Evolutionary conservation across 176 grass and related monocot genomes (phyloP).

Genomic region (Carex scoparia): DNA sequence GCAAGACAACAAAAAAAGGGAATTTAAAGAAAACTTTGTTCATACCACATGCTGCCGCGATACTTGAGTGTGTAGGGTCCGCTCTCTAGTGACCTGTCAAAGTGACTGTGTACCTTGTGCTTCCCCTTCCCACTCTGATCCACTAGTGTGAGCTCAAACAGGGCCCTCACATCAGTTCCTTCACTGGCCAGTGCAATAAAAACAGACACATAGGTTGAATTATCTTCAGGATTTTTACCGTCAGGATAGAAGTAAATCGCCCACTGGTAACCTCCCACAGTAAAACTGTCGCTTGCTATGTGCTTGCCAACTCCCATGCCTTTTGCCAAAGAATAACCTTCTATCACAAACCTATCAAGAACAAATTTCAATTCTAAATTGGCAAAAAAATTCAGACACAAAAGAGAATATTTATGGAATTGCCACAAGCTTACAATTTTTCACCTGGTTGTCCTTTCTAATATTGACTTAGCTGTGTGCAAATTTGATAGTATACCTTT

Average conservation of each 20-base stretch:
- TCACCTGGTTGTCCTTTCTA: background rate
- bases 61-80: slow-evolving; percentile 88
- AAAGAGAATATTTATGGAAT: background rate
- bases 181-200: slow-evolving; percentile 86
- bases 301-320: slow-evolving; percentile 94
- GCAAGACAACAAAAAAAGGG: background rate
- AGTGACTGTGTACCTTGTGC: slow-evolving; percentile 90
- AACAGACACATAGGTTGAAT: slow-evolving; percentile 81
- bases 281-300: slow-evolving; percentile 92
- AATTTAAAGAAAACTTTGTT: background rate
- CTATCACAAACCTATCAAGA: slow-evolving; percentile 52
- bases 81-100: slow-evolving; percentile 72
- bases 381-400: background rate
- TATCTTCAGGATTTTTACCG: slow-evolving; percentile 94
- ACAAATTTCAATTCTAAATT: slow-evolving; percentile 5
- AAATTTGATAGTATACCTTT: background rate
- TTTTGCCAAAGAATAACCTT: slow-evolving; percentile 92
- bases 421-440: background rate
- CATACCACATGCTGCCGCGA: slow-evolving; percentile 95
- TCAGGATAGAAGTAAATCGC: slow-evolving; percentile 96
- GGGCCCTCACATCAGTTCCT: slow-evolving; percentile 80
- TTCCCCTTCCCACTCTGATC: slow-evolving; percentile 87
- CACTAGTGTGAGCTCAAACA: slow-evolving; percentile 89
- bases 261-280: slow-evolving; percentile 84
- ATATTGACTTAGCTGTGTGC: background rate